A percentile compares a stretch with the other conserved stretches of the same genome.
phyloP scores from a whole-genome alignment of 495 filamentous ascomycete genomes.

The Aspergillus diversus region DNA sequence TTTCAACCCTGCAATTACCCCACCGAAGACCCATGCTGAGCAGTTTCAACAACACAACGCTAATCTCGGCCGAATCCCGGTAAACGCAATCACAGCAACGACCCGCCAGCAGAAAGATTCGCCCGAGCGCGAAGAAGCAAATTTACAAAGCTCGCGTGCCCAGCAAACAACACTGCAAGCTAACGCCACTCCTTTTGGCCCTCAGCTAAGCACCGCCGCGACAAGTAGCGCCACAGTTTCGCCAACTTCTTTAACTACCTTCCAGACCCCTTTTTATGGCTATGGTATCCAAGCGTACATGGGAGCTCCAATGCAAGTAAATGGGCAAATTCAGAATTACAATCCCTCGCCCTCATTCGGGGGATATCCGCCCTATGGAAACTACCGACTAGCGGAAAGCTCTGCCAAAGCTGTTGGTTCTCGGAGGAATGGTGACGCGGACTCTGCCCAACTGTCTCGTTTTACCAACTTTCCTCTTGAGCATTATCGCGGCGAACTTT shows the following conservation, averaged over 20 bases:
- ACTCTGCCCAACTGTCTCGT: conserved; percentile 54
- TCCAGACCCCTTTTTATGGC: conserved; percentile 38
- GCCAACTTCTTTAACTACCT: conserved; percentile 26
- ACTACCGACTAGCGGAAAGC: conserved; percentile 41
- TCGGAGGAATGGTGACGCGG: conserved; percentile 40
- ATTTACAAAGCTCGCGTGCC: conserved; percentile 45
- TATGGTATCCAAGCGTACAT: conserved; percentile 41
- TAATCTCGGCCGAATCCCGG: conserved; percentile 76
- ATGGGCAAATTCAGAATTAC: conserved; percentile 35
- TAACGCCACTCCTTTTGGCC: conserved; percentile 70
- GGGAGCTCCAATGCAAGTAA: conserved; percentile 30
- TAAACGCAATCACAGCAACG: conserved; percentile 49
- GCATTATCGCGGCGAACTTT: conserved; percentile 76
- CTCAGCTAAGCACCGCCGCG: conserved; percentile 38
- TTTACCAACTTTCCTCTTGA: conserved; percentile 81
- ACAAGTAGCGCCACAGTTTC: conserved; percentile 27
- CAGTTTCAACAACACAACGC: conserved; percentile 84
- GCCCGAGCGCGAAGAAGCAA: conserved; percentile 51
- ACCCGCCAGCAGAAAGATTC: conserved; percentile 70
- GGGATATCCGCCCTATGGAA: conserved; percentile 35
- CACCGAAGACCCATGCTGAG: conserved; percentile 67
- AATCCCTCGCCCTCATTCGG: conserved; percentile 29
- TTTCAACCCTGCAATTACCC: conserved; percentile 54
- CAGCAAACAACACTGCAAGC: conserved; percentile 75
- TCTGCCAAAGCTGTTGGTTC: conserved; percentile 30